A percentile compares a stretch with the other conserved stretches of the same genome.
phyloP scores from a whole-genome alignment of 768 basidiomycete species.

The Exsudoporus frostii region DNA sequence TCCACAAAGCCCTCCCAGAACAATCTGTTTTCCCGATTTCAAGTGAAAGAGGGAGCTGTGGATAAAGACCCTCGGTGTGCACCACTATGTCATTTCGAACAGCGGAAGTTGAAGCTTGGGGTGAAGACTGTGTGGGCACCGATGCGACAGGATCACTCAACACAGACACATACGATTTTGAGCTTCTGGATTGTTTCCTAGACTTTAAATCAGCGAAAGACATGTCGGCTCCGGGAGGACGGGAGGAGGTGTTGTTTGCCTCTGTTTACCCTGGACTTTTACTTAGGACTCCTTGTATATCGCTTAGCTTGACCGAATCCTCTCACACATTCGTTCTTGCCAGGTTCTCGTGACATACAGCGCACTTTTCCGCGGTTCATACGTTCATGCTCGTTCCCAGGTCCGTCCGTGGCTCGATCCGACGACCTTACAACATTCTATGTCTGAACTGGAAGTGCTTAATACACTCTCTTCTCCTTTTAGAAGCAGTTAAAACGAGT shows the following conservation, averaged over 20 bases:
- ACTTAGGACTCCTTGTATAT: too few species aligned
- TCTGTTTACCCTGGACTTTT: too few species aligned
- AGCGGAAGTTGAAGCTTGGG: slow-evolving; percentile 13
- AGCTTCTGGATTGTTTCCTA: slow-evolving; percentile 28
- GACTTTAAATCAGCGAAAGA: slow-evolving; percentile 34
- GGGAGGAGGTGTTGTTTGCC: slow-evolving; percentile 2
- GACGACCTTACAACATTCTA: background rate
- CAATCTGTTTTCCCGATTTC: slow-evolving; percentile 35
- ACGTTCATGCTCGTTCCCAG: background rate
- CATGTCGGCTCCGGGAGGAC: slow-evolving; percentile 20
- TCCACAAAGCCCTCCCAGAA: slow-evolving; percentile 49
- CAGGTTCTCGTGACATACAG: too few species aligned
- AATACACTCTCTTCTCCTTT: background rate
- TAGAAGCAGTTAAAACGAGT: background rate
- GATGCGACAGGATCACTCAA: slow-evolving; percentile 20
- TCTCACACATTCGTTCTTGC: too few species aligned
- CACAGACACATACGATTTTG: slow-evolving; percentile 36
- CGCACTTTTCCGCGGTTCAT: too few species aligned
- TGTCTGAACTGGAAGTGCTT: background rate
- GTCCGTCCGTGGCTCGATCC: background rate
- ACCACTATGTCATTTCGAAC: background rate
- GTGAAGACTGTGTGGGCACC: slow-evolving; percentile 25
- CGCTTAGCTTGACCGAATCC: too few species aligned
- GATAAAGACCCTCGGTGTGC: slow-evolving; percentile 18
- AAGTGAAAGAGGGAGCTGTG: slow-evolving; percentile 38